Conservation (phyloP, 2,329 filamentous ascomycete species). For the Tolypocladium amazonense region DNA sequence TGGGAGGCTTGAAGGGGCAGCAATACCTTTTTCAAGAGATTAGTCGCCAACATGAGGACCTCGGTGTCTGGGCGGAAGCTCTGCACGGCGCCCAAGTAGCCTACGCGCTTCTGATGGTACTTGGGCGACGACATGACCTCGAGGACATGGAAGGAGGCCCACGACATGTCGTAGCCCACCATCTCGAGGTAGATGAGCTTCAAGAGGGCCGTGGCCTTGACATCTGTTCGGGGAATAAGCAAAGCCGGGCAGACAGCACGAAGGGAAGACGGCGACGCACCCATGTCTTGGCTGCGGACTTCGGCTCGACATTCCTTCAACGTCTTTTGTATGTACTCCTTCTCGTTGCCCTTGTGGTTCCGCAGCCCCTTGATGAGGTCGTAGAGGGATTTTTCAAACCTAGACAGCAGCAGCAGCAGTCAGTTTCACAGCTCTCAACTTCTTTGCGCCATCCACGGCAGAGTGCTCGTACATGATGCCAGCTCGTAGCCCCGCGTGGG, state of each 20-base stretch:
- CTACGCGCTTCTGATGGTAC: constrained; percentile 89
- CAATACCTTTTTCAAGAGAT: constrained; percentile 80
- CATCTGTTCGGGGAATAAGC: constrained; percentile 41
- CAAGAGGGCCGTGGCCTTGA: constrained; percentile 90
- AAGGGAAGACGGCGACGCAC: constrained; percentile 33
- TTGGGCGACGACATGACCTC: constrained; percentile 98
- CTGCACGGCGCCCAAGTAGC: constrained; percentile 90
- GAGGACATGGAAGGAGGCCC: constrained; percentile 95
- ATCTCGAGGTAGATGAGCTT: constrained; percentile 98
- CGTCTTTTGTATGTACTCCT: constrained; percentile 87
- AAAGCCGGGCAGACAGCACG: background rate
- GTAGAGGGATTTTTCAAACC: constrained; percentile 99
- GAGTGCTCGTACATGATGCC: constrained; percentile 9
- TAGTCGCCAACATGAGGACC: constrained; percentile 94
- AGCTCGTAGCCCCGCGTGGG: constrained; percentile 8
- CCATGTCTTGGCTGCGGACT: constrained; percentile 88
- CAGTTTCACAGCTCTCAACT: background rate
- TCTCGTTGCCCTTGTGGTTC: constrained; percentile 90
- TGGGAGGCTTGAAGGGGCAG: background rate
- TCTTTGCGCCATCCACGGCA: background rate
- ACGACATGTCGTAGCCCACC: constrained; percentile 99
- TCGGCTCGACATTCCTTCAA: constrained; percentile 93
- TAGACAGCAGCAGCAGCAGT: constrained; percentile 22
- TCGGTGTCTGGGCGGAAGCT: constrained; percentile 94
- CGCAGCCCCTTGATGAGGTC: constrained; percentile 95